phyloP scores from a whole-genome alignment of 1,284 basidiomycete genomes.

The Ganoderma sinense region DNA sequence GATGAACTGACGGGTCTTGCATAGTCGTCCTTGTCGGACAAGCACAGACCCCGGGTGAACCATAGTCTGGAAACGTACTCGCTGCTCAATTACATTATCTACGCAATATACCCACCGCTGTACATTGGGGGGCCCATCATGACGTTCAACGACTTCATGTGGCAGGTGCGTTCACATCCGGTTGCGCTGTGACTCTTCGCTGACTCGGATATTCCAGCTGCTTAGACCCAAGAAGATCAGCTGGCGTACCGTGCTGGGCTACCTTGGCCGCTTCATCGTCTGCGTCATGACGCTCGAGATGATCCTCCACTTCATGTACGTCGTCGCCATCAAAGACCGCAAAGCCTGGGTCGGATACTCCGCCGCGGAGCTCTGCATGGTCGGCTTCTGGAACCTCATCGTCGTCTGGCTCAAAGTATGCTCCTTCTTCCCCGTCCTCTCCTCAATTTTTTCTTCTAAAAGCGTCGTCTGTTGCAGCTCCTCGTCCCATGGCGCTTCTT shows the following conservation, averaged over 20 bases:
- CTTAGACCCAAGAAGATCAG: constrained; percentile 56
- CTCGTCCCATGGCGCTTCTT: constrained; percentile 98
- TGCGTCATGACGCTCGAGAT: constrained; percentile 90
- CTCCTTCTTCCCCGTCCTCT: background rate
- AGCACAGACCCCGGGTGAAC: constrained; percentile 59
- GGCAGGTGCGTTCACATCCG: constrained; percentile 71
- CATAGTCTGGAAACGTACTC: constrained; percentile 60
- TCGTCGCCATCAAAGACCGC: constrained; percentile 95
- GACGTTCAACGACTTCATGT: constrained; percentile 94
- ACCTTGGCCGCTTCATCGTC: constrained; percentile 76
- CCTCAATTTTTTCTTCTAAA: background rate
- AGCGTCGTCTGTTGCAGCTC: constrained; percentile 58
- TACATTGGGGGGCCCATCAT: constrained; percentile 98
- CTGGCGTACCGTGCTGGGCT: constrained; percentile 51
- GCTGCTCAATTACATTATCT: constrained; percentile 71
- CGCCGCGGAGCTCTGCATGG: constrained; percentile 88
- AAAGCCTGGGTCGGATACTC: constrained; percentile 79
- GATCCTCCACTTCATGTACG: constrained; percentile 94
- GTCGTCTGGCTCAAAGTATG: constrained; percentile 96
- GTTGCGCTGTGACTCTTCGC: background rate
- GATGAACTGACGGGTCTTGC: constrained; percentile 40
- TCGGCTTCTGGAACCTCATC: constrained; percentile 98
- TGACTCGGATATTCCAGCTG: constrained; percentile 49
- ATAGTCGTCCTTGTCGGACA: constrained; percentile 49
- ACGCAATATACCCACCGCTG: constrained; percentile 89